Conservation (phyloP, 2,329 filamentous ascomycete species). For the Tolypocladium pustulatum region DNA sequence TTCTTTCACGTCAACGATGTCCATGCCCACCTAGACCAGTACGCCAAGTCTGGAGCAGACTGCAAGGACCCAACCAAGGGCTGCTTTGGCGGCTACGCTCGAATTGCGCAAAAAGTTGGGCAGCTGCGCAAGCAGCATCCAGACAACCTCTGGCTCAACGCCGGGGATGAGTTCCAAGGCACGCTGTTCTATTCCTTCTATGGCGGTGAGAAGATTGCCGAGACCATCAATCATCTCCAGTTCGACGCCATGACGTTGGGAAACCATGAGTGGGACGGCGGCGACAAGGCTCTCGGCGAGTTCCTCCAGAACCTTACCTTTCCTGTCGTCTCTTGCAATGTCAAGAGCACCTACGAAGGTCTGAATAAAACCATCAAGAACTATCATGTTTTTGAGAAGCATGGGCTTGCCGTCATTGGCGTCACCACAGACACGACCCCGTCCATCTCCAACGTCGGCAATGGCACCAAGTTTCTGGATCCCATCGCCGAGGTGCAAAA, state of each 20-base stretch:
- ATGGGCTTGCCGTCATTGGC: conserved; percentile 52
- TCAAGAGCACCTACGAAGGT: conserved; percentile 46
- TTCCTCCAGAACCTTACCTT: conserved; percentile 56
- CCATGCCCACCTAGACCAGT: conserved; percentile 56
- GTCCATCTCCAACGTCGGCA: conserved; percentile 46
- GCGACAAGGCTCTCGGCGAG: conserved; percentile 49
- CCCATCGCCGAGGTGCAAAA: conserved; percentile 47
- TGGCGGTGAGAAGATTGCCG: conserved; percentile 56
- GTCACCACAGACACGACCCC: conserved; percentile 31
- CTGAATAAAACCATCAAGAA: conserved; percentile 55
- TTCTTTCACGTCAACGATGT: conserved; percentile 64
- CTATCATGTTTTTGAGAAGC: conserved; percentile 52
- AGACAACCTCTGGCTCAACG: conserved; percentile 54
- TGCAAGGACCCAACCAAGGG: conserved; percentile 45
- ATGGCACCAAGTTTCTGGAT: conserved; percentile 47
- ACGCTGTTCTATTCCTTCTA: conserved; percentile 60
- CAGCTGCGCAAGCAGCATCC: conserved; percentile 44
- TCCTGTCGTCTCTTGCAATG: conserved; percentile 52
- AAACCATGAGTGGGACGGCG: conserved; percentile 58
- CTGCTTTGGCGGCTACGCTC: conserved; percentile 55
- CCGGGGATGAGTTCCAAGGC: conserved; percentile 60
- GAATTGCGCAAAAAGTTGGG: conserved; percentile 51
- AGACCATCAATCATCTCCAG: conserved; percentile 53
- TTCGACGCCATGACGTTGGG: conserved; percentile 59
- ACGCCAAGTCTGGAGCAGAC: conserved; percentile 49